These are phyloP conservation scores for Annona squamosa DNA, from an alignment of 164 flowering plant genomes.

Conservation along the genomic window DNA sequence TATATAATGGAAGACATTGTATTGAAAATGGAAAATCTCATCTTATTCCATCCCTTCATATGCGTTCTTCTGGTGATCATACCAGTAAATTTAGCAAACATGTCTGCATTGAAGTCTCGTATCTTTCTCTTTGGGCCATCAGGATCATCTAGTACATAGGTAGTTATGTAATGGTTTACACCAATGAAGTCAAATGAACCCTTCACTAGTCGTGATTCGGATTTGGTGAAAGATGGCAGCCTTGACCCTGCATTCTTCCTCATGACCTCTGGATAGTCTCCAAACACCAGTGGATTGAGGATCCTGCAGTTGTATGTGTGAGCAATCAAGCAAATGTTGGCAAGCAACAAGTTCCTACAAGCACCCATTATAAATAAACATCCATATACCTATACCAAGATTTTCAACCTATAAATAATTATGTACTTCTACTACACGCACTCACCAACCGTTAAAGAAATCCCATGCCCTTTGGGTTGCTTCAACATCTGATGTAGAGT, in stretches of 20 bases:
- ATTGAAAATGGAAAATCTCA: too few relatives aligned
- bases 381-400: not conserved
- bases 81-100: conserved; percentile 10
- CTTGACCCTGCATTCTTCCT: conserved; percentile 39
- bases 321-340: not conserved
- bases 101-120: conserved; percentile 15
- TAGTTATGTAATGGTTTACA: conserved; percentile 24
- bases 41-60: too few relatives aligned
- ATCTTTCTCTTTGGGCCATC: not conserved
- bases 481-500: conserved; percentile 26
- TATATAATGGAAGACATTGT: too few relatives aligned
- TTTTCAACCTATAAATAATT: not conserved
- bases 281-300: conserved; percentile 40
- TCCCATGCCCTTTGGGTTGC: conserved; percentile 45
- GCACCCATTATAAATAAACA: not conserved
- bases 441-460: conserved; percentile 44
- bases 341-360: not conserved
- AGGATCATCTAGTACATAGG: conserved; percentile 12
- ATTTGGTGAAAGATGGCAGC: conserved; percentile 44
- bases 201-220: conserved; percentile 20
- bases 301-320: not conserved
- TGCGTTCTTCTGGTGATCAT: not conserved
- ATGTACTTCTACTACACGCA: not conserved
- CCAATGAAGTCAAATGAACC: conserved; percentile 31
- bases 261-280: conserved; percentile 62